Percentiles rank a stretch among this genome's conserved stretches.
Evolutionary conservation across 2,329 filamentous ascomycete species (phyloP).

Genomic region (Thelonectria olida): DNA sequence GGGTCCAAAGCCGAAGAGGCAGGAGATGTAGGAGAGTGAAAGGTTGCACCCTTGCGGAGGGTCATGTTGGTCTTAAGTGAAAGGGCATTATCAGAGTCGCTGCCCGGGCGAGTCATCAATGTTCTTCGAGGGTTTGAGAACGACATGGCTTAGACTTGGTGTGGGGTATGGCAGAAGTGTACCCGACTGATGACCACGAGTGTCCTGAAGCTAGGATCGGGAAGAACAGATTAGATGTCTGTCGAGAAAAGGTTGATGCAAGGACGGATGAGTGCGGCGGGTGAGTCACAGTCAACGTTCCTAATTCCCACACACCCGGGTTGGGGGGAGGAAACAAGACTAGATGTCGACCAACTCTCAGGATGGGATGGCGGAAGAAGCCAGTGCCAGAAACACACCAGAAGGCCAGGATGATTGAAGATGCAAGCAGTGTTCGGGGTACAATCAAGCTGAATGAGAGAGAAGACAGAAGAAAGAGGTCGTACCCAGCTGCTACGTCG

Average conservation of each 20-base stretch:
- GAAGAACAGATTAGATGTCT: constrained; percentile 43
- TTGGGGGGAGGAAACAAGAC: constrained; percentile 24
- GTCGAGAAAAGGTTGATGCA: constrained; percentile 38
- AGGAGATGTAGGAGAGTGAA: constrained; percentile 63
- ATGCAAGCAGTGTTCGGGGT: constrained; percentile 5
- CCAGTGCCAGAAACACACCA: constrained; percentile 28
- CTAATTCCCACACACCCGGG: constrained; percentile 40
- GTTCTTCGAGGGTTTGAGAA: constrained; percentile 59
- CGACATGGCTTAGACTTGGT: constrained; percentile 57
- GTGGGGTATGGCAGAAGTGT: constrained; percentile 38
- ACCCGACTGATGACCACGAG: constrained; percentile 41
- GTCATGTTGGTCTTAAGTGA: constrained; percentile 50
- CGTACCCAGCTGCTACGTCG: constrained; percentile 35
- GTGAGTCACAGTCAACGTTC: constrained; percentile 47
- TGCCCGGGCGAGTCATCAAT: constrained; percentile 51
- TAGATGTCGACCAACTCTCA: constrained; percentile 35
- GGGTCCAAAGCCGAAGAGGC: constrained; percentile 49
- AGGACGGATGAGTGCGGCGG: constrained; percentile 36
- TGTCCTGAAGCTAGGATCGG: constrained; percentile 45
- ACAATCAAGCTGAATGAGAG: constrained; percentile 13
- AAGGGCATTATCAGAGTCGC: constrained; percentile 44
- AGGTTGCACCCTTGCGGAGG: constrained; percentile 77
- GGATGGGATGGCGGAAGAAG: constrained; percentile 29
- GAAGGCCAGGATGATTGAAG: neutral
- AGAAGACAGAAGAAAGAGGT: constrained; percentile 25